Evolutionary conservation across 768 basidiomycete species (phyloP).

Genomic region (Mycena rebaudengoi): DNA sequence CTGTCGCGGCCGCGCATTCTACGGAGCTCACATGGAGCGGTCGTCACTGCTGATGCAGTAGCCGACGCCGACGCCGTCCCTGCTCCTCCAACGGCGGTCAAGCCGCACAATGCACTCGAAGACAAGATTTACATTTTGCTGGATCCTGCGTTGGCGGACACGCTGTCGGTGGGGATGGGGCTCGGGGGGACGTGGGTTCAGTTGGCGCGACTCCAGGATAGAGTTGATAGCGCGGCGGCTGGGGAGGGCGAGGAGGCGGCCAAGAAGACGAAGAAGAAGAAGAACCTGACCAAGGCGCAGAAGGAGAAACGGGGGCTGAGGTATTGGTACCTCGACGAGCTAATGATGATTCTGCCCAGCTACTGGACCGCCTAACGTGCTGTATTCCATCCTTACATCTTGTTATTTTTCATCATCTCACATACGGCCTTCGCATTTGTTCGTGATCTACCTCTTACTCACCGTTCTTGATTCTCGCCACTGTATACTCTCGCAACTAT

Average conservation of each 20-base stretch:
- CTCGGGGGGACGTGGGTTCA: slow-evolving; percentile 76
- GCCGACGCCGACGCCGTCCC: not conserved
- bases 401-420: no score
- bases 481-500: no score
- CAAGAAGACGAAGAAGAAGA: slow-evolving; percentile 43
- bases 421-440: no score
- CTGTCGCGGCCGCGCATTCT: slow-evolving; percentile 41
- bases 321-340: slow-evolving; percentile 55
- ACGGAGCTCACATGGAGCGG: slow-evolving; percentile 36
- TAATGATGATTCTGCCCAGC: slow-evolving; percentile 47
- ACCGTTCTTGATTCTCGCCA: no score
- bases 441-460: no score
- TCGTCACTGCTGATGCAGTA: not conserved
- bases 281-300: slow-evolving; percentile 44
- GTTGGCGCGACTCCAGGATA: slow-evolving; percentile 52
- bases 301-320: slow-evolving; percentile 33
- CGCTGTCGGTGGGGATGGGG: slow-evolving; percentile 63
- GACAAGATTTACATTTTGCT: slow-evolving; percentile 71
- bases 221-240: slow-evolving; percentile 32
- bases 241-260: slow-evolving; percentile 28
- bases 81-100: not conserved
- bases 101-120: slow-evolving; percentile 58
- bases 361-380: slow-evolving; percentile 45
- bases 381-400: no score
- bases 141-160: slow-evolving; percentile 50